These are phyloP conservation scores for Sporothrix curviconia DNA, from an alignment of 2,329 filamentous ascomycete species.

Conservation along the genomic window DNA sequence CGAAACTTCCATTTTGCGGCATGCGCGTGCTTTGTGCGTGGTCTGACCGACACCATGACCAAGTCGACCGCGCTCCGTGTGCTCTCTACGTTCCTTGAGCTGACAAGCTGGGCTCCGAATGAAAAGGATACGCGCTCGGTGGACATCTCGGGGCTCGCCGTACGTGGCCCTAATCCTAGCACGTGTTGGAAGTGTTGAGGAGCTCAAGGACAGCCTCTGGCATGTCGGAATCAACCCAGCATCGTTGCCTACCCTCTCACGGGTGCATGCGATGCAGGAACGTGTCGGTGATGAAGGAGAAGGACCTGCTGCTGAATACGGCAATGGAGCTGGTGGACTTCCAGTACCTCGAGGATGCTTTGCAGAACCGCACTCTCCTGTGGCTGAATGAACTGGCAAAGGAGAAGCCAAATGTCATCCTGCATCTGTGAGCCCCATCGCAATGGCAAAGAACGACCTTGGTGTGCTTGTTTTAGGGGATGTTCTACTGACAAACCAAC, in stretches of 20 bases:
- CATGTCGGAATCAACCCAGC: slow-evolving; percentile 47
- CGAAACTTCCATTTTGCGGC: slow-evolving; percentile 64
- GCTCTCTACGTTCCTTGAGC: slow-evolving; percentile 54
- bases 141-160: slow-evolving; percentile 40
- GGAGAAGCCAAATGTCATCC: slow-evolving; percentile 48
- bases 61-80: slow-evolving; percentile 53
- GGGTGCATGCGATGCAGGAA: slow-evolving; percentile 38
- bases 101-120: slow-evolving; percentile 28
- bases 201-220: slow-evolving; percentile 58
- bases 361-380: slow-evolving; percentile 51
- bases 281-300: slow-evolving; percentile 46
- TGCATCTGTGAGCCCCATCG: slow-evolving; percentile 46
- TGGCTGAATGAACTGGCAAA: slow-evolving; percentile 55
- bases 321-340: slow-evolving; percentile 62
- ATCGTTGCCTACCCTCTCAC: slow-evolving; percentile 33
- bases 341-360: slow-evolving; percentile 54
- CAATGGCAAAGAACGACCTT: too few species aligned
- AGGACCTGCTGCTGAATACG: slow-evolving; percentile 56
- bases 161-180: slow-evolving; percentile 56
- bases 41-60: slow-evolving; percentile 56
- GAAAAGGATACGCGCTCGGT: slow-evolving; percentile 1
- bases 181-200: slow-evolving; percentile 49
- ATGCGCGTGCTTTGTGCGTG: slow-evolving; percentile 57
- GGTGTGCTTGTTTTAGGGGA: too few species aligned
- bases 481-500: background rate